These are phyloP conservation scores for Arthrobotrys musiformis DNA, from an alignment of 2,329 filamentous ascomycete species.

Conservation along the genomic window DNA sequence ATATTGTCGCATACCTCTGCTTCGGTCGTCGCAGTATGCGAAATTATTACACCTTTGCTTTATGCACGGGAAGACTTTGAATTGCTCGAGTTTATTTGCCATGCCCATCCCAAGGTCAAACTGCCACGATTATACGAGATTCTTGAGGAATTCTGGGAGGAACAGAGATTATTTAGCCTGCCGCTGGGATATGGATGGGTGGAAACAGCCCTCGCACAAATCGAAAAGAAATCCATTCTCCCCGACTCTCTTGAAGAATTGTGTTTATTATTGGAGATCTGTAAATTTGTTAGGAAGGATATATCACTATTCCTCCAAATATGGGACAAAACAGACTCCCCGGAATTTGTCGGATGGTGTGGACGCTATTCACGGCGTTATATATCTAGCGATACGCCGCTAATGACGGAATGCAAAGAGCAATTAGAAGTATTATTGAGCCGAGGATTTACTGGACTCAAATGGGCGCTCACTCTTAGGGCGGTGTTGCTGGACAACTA, in stretches of 20 bases:
- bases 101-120: background rate
- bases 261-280: background rate
- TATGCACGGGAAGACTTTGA: background rate
- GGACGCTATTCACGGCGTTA: too few species aligned
- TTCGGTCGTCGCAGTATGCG: background rate
- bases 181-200: too few species aligned
- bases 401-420: background rate
- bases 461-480: background rate
- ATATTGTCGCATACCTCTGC: background rate
- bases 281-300: background rate
- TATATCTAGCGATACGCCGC: background rate
- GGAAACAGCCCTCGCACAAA: background rate
- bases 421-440: background rate
- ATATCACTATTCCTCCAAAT: background rate
- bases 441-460: background rate
- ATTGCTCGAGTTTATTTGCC: background rate
- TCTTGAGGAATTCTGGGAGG: background rate
- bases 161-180: background rate
- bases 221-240: background rate
- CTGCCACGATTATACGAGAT: background rate
- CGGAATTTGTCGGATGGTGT: background rate
- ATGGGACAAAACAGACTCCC: background rate
- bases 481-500: background rate
- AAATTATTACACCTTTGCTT: background rate
- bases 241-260: background rate